phyloP scores from a whole-genome alignment of 768 basidiomycete genomes.

The Tephrocybe sp. region DNA sequence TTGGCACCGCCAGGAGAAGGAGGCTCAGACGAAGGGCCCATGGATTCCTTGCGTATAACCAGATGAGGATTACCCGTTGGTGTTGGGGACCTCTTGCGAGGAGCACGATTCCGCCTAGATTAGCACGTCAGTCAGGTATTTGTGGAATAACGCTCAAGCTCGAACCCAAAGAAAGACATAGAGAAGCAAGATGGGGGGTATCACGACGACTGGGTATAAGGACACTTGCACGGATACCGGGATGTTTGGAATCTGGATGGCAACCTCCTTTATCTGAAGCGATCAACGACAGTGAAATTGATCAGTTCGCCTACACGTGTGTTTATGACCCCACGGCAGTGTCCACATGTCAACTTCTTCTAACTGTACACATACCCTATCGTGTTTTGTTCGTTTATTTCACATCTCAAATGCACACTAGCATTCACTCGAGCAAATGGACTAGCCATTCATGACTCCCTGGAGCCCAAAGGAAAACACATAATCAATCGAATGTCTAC shows the following conservation, averaged over 20 bases:
- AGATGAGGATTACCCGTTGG: constrained; percentile 25
- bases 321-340: no score
- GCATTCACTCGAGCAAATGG: neutral
- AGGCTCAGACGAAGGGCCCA: constrained; percentile 34
- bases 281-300: no score
- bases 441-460: constrained; percentile 12
- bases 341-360: no score
- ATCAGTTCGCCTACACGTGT: no score
- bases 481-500: constrained; percentile 9
- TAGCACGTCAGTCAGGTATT: constrained; percentile 9
- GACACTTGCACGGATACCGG: no score
- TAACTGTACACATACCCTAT: no score
- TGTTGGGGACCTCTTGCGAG: constrained; percentile 35
- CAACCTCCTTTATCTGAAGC: no score
- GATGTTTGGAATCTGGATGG: no score
- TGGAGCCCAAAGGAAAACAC: constrained; percentile 3
- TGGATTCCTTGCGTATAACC: constrained; percentile 26
- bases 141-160: neutral
- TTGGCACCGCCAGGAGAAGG: constrained; percentile 45
- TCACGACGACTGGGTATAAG: neutral
- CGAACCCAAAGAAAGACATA: constrained; percentile 37
- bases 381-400: no score
- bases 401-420: no score
- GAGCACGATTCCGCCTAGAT: constrained; percentile 29
- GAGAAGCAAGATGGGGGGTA: constrained; percentile 8